Conservation (phyloP, 1,139 yeast genomes). For the Suhomyces coccinellae region DNA sequence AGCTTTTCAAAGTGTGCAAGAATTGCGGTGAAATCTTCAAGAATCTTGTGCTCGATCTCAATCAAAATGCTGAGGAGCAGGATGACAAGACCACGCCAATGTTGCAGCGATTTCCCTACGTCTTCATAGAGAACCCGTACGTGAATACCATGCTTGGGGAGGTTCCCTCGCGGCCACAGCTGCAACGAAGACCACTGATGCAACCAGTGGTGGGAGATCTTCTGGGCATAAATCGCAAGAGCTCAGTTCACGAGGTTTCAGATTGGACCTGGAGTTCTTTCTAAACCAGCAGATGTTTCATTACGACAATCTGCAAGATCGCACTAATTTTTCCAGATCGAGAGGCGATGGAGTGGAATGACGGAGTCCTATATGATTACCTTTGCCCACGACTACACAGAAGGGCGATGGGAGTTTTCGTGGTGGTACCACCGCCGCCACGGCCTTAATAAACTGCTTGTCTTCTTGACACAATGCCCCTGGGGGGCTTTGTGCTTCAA, state of each 20-base stretch:
- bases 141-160: conserved; percentile 13
- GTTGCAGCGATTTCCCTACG: conserved; percentile 24
- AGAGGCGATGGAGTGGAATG: neutral
- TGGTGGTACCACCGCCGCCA: too few relatives aligned
- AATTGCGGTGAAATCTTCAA: conserved; percentile 38
- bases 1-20: conserved; percentile 39
- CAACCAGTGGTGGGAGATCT: conserved; percentile 3
- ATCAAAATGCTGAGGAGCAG: conserved; percentile 16
- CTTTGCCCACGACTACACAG: too few relatives aligned
- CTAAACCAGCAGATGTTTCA: conserved; percentile 18
- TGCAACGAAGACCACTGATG: conserved; percentile 4
- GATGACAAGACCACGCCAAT: neutral
- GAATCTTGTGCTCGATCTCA: conserved; percentile 30
- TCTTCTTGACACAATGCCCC: too few relatives aligned
- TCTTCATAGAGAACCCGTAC: conserved; percentile 44
- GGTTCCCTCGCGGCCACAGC: conserved; percentile 3
- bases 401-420: too few relatives aligned
- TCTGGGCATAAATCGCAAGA: conserved; percentile 6
- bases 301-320: too few relatives aligned
- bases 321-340: neutral
- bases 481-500: too few relatives aligned
- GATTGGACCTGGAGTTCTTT: conserved; percentile 54
- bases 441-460: too few relatives aligned
- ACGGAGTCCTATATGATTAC: too few relatives aligned
- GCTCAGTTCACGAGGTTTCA: conserved; percentile 24